Conservation (phyloP, 805 yeast genomes). For the Lipomyces starkeyi region DNA sequence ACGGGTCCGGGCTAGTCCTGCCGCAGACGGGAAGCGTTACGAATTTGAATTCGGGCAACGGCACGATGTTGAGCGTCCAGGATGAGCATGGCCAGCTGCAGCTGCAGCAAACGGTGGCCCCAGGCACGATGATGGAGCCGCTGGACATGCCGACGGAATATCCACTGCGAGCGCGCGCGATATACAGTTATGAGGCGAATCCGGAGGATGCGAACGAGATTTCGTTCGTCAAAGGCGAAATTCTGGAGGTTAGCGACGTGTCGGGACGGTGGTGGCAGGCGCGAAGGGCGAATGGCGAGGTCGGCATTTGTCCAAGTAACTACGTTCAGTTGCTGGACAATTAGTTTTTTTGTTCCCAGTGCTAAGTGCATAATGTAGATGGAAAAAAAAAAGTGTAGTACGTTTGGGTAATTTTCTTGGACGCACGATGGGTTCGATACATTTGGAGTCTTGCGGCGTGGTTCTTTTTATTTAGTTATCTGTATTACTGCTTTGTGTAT, state of each 20-base stretch:
- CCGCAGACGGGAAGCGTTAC: slow-evolving; percentile 3
- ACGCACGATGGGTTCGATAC: no score
- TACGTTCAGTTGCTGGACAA: slow-evolving; percentile 57
- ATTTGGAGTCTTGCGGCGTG: neutral
- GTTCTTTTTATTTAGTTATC: no score
- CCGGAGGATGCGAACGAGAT: slow-evolving; percentile 93
- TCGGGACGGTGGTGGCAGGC: slow-evolving; percentile 99
- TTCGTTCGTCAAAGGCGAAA: slow-evolving; percentile 87
- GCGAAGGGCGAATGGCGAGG: slow-evolving; percentile 83
- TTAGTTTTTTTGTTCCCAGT: neutral
- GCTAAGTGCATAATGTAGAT: neutral
- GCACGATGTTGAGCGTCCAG: slow-evolving; percentile 10
- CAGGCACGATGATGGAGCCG: slow-evolving; percentile 39
- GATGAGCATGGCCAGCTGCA: slow-evolving; percentile 9
- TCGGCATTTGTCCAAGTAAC: slow-evolving; percentile 95
- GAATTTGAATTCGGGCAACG: slow-evolving; percentile 18
- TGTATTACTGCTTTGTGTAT: no score
- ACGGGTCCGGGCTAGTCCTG: slow-evolving; percentile 16
- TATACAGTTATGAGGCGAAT: slow-evolving; percentile 85
- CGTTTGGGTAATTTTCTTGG: no score
- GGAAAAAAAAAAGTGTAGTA: no score
- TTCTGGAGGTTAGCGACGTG: slow-evolving; percentile 89
- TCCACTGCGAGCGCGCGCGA: slow-evolving; percentile 84
- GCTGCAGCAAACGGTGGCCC: slow-evolving; percentile 16
- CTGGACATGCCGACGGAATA: slow-evolving; percentile 54